These are phyloP conservation scores for Puccinellia tenuiflora DNA, from an alignment of 176 grass and related monocot genomes.

Conservation along the genomic window DNA sequence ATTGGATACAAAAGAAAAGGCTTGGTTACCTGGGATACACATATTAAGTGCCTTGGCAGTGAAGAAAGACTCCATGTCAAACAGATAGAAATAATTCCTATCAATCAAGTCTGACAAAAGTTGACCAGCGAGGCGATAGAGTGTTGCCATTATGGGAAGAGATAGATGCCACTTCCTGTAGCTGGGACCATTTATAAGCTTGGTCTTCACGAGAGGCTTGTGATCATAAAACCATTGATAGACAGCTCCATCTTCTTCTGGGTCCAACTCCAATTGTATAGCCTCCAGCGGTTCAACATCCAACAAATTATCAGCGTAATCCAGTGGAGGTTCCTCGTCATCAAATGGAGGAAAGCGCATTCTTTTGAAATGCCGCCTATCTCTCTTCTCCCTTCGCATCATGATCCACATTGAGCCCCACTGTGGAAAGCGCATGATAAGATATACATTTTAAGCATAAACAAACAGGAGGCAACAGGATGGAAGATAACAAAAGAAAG, in stretches of 20 bases:
- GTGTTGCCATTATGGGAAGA: slow-evolving; percentile 96
- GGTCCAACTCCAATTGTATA: slow-evolving; percentile 86
- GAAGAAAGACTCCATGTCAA: slow-evolving; percentile 98
- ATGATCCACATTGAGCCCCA: slow-evolving; percentile 99
- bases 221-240: slow-evolving; percentile 98
- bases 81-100: slow-evolving; percentile 93
- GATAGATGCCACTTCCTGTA: slow-evolving; percentile 94
- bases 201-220: slow-evolving; percentile 94
- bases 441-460: slow-evolving; percentile 1
- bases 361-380: slow-evolving; percentile 92
- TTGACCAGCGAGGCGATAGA: slow-evolving; percentile 90
- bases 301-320: slow-evolving; percentile 96
- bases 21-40: slow-evolving; percentile 86
- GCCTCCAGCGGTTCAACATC: slow-evolving; percentile 96
- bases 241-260: slow-evolving; percentile 94
- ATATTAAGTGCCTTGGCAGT: slow-evolving; percentile 97
- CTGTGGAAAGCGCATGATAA: slow-evolving; percentile 35
- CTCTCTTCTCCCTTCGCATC: slow-evolving; percentile 97
- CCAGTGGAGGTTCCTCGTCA: slow-evolving; percentile 92
- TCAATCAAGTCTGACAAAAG: slow-evolving; percentile 90
- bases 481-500: background rate
- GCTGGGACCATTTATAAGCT: slow-evolving; percentile 94
- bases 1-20: background rate
- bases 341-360: slow-evolving; percentile 99
- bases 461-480: background rate